Percentiles rank a stretch among this genome's conserved stretches.
These are phyloP conservation scores for Blastosporella zonata DNA, from an alignment of 1,284 basidiomycete species.

Conservation along the genomic window DNA sequence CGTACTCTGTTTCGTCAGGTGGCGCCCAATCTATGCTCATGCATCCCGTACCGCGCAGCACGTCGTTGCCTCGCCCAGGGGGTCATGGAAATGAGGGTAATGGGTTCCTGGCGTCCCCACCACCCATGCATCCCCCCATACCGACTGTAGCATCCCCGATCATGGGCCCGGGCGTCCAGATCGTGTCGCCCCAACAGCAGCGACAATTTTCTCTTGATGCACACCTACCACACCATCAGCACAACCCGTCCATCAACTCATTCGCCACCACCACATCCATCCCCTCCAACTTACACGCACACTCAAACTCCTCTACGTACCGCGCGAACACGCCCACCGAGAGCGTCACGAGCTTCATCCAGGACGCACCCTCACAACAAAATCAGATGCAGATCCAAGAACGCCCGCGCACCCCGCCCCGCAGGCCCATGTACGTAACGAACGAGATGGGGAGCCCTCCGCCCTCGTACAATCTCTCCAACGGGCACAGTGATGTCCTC, in stretches of 20 bases:
- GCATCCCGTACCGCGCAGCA: conserved; percentile 38
- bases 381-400: too few species aligned
- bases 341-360: conserved; percentile 10
- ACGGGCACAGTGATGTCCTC: conserved; percentile 9
- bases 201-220: too few species aligned
- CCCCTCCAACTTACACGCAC: conserved; percentile 12
- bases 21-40: conserved; percentile 28
- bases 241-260: conserved; percentile 12
- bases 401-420: conserved; percentile 30
- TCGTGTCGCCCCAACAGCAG: too few species aligned
- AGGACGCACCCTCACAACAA: conserved; percentile 10
- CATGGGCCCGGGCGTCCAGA: background rate
- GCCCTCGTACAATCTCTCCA: conserved; percentile 37
- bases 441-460: conserved; percentile 40
- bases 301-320: too few species aligned
- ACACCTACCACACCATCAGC: too few species aligned
- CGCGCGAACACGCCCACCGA: conserved; percentile 7
- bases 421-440: conserved; percentile 35
- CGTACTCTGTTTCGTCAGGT: conserved; percentile 22
- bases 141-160: conserved; percentile 7
- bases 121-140: conserved; percentile 16
- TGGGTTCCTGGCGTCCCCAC: conserved; percentile 9
- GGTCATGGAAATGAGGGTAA: conserved; percentile 18
- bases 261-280: conserved; percentile 11
- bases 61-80: too few species aligned